These are phyloP conservation scores for Lasiosphaeria hispida DNA, from an alignment of 495 filamentous ascomycete genomes.

Conservation along the genomic window DNA sequence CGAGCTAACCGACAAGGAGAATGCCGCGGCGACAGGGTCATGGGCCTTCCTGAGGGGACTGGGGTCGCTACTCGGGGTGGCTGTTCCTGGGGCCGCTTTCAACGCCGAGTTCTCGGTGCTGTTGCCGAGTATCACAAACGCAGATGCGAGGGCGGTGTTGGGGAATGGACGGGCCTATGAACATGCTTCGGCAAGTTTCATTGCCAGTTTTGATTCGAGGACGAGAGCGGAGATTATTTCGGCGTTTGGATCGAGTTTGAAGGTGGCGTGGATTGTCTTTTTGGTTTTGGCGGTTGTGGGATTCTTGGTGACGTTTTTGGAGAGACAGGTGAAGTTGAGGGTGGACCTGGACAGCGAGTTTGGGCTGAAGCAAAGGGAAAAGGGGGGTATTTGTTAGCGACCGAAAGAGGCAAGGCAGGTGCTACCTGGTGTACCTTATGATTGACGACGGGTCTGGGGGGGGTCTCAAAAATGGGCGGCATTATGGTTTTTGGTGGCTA, in stretches of 20 bases:
- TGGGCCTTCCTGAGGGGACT: conserved; percentile 49
- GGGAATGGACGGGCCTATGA: conserved; percentile 21
- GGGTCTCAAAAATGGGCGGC: too few species aligned
- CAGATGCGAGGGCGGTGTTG: neutral
- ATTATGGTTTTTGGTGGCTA: too few species aligned
- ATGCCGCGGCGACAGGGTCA: conserved; percentile 40
- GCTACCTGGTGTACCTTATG: neutral
- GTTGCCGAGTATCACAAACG: neutral
- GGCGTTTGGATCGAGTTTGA: conserved; percentile 13
- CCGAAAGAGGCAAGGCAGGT: neutral
- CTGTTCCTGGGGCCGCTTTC: conserved; percentile 49
- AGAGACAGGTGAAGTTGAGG: conserved; percentile 35
- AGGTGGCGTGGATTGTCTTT: conserved; percentile 20
- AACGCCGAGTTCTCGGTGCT: conserved; percentile 36
- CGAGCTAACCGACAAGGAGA: conserved; percentile 41
- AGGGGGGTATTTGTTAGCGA: neutral
- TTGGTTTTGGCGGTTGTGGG: conserved; percentile 16
- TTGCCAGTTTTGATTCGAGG: neutral
- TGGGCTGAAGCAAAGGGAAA: conserved; percentile 25
- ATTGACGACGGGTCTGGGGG: too few species aligned
- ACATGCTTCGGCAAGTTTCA: conserved; percentile 23
- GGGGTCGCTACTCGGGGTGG: conserved; percentile 48
- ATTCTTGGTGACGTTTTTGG: conserved; percentile 31
- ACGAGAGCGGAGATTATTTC: conserved; percentile 8
- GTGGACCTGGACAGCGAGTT: conserved; percentile 38